Conservation (phyloP, 306 rosid species). For the Medicago ruthenica region DNA sequence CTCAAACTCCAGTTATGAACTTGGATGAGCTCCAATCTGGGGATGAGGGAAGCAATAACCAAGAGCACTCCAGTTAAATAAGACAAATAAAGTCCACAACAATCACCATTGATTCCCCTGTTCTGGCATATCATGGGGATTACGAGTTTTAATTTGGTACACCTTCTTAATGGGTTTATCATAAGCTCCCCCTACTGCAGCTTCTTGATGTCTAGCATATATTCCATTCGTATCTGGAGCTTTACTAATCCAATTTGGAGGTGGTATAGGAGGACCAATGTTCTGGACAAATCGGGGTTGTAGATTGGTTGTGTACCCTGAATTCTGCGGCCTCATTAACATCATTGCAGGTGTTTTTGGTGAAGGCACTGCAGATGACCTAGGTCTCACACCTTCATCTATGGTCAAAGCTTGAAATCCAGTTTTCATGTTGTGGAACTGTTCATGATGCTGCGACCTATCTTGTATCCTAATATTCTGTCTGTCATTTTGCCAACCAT, state of each 20-base stretch:
- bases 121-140: slow-evolving; percentile 56
- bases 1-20: slow-evolving; percentile 28
- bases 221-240: slow-evolving; percentile 58
- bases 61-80: slow-evolving; percentile 35
- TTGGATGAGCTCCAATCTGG: slow-evolving; percentile 41
- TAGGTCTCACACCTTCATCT: slow-evolving; percentile 58
- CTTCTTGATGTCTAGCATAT: slow-evolving; percentile 61
- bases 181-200: slow-evolving; percentile 51
- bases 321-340: slow-evolving; percentile 47
- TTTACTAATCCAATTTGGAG: slow-evolving; percentile 82
- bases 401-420: slow-evolving; percentile 56
- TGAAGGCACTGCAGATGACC: slow-evolving; percentile 46
- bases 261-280: slow-evolving; percentile 76
- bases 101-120: slow-evolving; percentile 51
- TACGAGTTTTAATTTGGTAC: slow-evolving; percentile 68
- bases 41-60: slow-evolving; percentile 34
- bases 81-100: slow-evolving; percentile 42
- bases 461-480: slow-evolving; percentile 64
- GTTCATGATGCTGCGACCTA: slow-evolving; percentile 59
- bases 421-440: slow-evolving; percentile 53
- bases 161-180: slow-evolving; percentile 69
- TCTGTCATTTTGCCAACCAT: slow-evolving; percentile 67
- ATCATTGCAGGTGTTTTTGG: slow-evolving; percentile 46
- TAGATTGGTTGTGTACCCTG: slow-evolving; percentile 54
- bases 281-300: slow-evolving; percentile 54